Conservation (phyloP, 345 rosid species). For the Lumnitzera racemosa region DNA sequence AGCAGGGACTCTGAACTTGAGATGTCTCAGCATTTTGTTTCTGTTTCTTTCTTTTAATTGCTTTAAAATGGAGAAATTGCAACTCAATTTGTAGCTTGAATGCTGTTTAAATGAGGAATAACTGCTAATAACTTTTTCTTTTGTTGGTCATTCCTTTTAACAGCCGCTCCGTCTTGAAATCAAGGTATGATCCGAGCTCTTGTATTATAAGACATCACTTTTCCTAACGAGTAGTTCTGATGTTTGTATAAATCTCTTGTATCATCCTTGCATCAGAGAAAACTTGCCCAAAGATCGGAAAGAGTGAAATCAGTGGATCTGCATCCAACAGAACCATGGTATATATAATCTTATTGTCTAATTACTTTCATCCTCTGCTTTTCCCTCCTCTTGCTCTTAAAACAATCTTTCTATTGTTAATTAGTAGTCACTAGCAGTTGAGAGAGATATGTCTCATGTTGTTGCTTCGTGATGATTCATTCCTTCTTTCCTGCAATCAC, state of each 20-base stretch:
- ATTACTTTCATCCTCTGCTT: background rate
- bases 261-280: constrained; percentile 2
- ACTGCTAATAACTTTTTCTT: background rate
- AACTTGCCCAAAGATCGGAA: constrained; percentile 20
- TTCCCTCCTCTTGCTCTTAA: background rate
- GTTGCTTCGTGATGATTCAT: background rate
- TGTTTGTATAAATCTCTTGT: background rate
- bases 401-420: background rate
- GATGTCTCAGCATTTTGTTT: no score
- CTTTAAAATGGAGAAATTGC: no score
- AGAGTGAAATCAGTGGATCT: constrained; percentile 30
- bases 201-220: background rate
- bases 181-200: constrained; percentile 5
- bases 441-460: no score
- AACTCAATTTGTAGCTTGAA: background rate
- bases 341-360: background rate
- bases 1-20: no score
- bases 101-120: background rate
- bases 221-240: constrained; percentile 1
- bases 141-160: background rate
- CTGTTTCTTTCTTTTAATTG: no score
- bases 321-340: constrained; percentile 38
- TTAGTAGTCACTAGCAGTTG: no score
- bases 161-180: constrained; percentile 18
- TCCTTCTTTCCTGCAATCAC: background rate